These are phyloP conservation scores for Neofusicoccum parvum DNA, from an alignment of 2,329 filamentous ascomycete species.

Conservation along the genomic window DNA sequence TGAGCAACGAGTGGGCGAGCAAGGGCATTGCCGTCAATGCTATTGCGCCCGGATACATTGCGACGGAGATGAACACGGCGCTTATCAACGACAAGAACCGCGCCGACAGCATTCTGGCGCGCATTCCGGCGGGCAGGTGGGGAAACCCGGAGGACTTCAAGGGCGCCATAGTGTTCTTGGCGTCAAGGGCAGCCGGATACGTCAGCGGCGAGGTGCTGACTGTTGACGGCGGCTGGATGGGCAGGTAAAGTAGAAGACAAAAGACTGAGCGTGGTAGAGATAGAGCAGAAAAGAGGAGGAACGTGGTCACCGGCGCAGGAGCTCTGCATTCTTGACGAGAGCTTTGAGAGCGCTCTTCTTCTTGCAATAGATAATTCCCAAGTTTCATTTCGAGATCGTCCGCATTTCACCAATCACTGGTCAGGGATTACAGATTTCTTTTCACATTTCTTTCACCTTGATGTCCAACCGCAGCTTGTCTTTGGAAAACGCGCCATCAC, in stretches of 20 bases:
- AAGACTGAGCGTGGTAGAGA: not conserved
- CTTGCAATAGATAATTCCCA: not conserved
- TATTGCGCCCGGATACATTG: slow-evolving; percentile 87
- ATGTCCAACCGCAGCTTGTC: not conserved
- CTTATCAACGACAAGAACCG: slow-evolving; percentile 72
- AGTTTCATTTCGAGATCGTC: not conserved
- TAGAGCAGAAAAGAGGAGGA: not conserved
- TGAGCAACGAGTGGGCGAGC: slow-evolving; percentile 84
- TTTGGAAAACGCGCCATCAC: not conserved
- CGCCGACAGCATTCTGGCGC: slow-evolving; percentile 71
- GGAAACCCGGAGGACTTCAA: slow-evolving; percentile 85
- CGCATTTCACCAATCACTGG: not conserved
- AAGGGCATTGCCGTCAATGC: slow-evolving; percentile 83
- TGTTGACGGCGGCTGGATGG: slow-evolving; percentile 94
- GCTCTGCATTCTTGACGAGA: not conserved
- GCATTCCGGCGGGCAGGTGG: slow-evolving; percentile 86
- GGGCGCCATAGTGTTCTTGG: slow-evolving; percentile 76
- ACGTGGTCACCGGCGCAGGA: not conserved
- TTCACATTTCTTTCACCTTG: not conserved
- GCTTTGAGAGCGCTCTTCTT: not conserved
- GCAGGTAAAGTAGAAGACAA: slow-evolving; percentile 55
- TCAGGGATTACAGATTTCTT: not conserved
- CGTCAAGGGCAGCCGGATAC: slow-evolving; percentile 75
- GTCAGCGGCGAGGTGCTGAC: slow-evolving; percentile 80
- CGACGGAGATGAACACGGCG: slow-evolving; percentile 91